Conservation (phyloP, 2,329 filamentous ascomycete species). For the Xylariaceae sp. region DNA sequence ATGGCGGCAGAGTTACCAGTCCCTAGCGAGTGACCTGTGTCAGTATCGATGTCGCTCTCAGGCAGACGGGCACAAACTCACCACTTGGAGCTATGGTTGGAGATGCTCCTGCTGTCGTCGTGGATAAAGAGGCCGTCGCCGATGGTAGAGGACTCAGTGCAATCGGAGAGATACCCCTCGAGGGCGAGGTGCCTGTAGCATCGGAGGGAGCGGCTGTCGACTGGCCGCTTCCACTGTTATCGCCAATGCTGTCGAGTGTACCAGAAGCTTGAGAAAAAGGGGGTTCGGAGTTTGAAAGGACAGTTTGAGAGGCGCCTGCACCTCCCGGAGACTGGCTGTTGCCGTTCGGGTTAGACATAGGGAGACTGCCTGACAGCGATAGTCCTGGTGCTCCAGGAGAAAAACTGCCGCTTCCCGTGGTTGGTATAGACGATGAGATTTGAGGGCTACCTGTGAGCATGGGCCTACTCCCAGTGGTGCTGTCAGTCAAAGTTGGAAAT, state of each 20-base stretch:
- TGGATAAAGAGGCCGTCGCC: background rate
- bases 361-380: background rate
- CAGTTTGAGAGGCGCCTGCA: too few species aligned
- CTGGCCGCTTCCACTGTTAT: background rate
- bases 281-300: too few species aligned
- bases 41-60: too few species aligned
- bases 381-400: too few species aligned
- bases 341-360: background rate
- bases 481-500: constrained; percentile 6
- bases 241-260: background rate
- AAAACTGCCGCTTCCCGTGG: too few species aligned
- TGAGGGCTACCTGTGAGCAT: too few species aligned
- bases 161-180: background rate
- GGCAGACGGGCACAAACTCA: too few species aligned
- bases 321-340: too few species aligned
- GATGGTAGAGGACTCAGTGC: background rate
- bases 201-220: background rate
- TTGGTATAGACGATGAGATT: too few species aligned
- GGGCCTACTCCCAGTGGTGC: constrained; percentile 2
- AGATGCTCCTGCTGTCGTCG: background rate
- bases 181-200: background rate
- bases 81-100: background rate
- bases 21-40: too few species aligned
- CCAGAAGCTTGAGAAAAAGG: too few species aligned
- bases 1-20: too few species aligned